These are phyloP conservation scores for Dendrostoma leiphaemia DNA, from an alignment of 2,329 filamentous ascomycete species.

Conservation along the genomic window DNA sequence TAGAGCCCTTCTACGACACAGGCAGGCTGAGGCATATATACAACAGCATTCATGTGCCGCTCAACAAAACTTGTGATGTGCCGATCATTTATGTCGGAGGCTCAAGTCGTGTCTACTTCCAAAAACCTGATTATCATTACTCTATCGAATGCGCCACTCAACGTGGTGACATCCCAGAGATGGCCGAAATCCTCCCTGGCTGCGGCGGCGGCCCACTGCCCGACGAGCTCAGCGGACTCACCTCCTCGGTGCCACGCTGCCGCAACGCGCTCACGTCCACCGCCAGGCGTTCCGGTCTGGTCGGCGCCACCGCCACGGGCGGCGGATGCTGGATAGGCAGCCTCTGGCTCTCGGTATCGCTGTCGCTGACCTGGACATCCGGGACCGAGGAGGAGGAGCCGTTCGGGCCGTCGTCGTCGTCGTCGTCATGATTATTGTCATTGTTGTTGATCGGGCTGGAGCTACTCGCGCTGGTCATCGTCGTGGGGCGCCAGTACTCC, in stretches of 20 bases:
- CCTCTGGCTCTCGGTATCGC: not conserved
- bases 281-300: not conserved
- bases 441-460: too few relatives aligned
- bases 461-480: too few relatives aligned
- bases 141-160: not conserved
- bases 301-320: not conserved
- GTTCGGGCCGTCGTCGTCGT: too few relatives aligned
- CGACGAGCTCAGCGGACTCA: constrained; percentile 17
- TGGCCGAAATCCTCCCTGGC: constrained; percentile 8
- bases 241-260: constrained; percentile 3
- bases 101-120: not conserved
- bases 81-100: too few relatives aligned
- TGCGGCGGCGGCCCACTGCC: constrained; percentile 9
- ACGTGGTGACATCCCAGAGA: constrained; percentile 7
- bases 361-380: not conserved
- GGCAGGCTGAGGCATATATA: too few relatives aligned
- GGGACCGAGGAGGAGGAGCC: not conserved
- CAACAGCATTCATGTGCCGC: too few relatives aligned
- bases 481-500: constrained; percentile 1
- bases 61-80: too few relatives aligned
- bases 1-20: too few relatives aligned
- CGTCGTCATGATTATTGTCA: too few relatives aligned
- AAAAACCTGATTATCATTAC: not conserved
- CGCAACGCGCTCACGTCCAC: not conserved
- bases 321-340: constrained; percentile 1